A percentile compares a stretch with the other conserved stretches of the same genome.
phyloP scores from a whole-genome alignment of 768 basidiomycete species.

The Suillus brevipes region DNA sequence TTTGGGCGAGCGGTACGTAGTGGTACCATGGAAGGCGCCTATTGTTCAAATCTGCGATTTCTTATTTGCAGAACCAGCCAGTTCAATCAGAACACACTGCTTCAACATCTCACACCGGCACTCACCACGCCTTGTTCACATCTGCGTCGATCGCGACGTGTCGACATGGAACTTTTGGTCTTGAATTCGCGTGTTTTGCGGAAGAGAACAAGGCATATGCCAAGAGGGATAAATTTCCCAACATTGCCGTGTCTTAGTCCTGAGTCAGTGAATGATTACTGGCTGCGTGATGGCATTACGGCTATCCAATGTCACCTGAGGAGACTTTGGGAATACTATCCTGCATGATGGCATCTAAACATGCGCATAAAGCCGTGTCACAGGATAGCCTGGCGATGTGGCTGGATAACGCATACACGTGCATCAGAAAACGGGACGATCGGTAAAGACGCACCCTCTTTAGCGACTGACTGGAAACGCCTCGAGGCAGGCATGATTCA shows the following conservation, averaged over 20 bases:
- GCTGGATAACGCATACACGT: not conserved
- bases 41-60: not conserved
- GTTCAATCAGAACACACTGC: too few species aligned
- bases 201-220: not conserved
- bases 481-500: not conserved
- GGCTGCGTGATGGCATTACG: not conserved
- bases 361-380: not conserved
- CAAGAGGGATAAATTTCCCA: not conserved
- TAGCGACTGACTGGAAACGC: not conserved
- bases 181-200: not conserved
- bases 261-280: not conserved
- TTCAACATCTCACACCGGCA: not conserved
- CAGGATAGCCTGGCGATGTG: not conserved
- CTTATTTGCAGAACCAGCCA: too few species aligned
- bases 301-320: not conserved
- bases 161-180: not conserved
- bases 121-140: conserved; percentile 26
- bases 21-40: too few species aligned
- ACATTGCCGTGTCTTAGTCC: not conserved
- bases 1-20: too few species aligned
- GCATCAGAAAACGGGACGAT: not conserved
- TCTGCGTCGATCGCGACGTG: conserved; percentile 27
- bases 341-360: not conserved
- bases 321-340: not conserved
- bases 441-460: not conserved